Evolutionary conservation across 352 stramenopile species (phyloP).

Genomic region (Globisporangium orthogonon): DNA sequence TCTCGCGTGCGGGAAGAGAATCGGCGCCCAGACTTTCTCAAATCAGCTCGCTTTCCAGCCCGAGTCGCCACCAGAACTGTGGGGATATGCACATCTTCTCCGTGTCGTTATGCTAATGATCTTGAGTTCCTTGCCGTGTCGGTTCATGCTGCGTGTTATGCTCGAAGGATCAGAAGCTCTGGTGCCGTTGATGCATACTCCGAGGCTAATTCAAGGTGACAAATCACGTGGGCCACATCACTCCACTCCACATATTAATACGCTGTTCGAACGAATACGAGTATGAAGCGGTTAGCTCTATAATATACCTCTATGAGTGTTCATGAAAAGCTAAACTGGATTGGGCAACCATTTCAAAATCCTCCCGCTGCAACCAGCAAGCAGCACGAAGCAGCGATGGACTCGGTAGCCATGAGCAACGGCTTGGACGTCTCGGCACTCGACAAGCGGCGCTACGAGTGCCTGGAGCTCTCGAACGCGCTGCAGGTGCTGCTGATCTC

Average conservation of each 20-base stretch:
- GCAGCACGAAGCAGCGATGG: conserved; percentile 1
- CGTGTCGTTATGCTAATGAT: background rate
- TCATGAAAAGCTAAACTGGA: background rate
- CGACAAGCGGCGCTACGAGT: conserved; percentile 59
- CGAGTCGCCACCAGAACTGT: too few relatives aligned
- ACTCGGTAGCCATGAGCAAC: conserved; percentile 9
- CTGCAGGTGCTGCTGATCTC: conserved; percentile 83
- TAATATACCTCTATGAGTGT: too few relatives aligned
- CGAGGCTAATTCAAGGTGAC: too few relatives aligned
- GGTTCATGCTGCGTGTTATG: too few relatives aligned
- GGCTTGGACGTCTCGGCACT: conserved; percentile 41
- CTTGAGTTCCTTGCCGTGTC: too few relatives aligned
- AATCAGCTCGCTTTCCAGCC: too few relatives aligned
- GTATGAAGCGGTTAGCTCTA: too few relatives aligned
- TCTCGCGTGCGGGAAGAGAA: background rate
- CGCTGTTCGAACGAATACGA: too few relatives aligned
- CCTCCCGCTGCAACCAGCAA: background rate
- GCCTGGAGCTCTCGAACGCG: conserved; percentile 37
- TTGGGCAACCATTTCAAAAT: background rate
- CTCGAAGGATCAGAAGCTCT: too few relatives aligned
- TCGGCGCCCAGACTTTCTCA: background rate
- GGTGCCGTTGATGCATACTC: too few relatives aligned
- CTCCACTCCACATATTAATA: too few relatives aligned
- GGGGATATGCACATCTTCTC: background rate
- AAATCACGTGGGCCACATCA: too few relatives aligned